A percentile compares a stretch with the other conserved stretches of the same genome.
Conservation (phyloP, 345 rosid genomes). For the Brassica rapa region DNA sequence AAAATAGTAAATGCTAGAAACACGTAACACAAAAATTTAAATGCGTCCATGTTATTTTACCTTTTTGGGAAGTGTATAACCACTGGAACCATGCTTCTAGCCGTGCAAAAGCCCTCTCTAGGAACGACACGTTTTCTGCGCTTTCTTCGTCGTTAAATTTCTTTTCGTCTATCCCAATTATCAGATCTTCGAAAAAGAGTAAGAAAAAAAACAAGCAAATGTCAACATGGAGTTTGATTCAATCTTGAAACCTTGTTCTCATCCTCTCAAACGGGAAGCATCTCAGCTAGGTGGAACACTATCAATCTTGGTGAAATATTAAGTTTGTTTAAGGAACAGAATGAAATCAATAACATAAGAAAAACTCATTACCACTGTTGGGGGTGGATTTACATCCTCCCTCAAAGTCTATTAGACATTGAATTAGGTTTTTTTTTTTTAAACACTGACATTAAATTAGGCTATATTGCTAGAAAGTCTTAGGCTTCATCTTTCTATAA, state of each 20-base stretch:
- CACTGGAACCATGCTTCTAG: slow-evolving; percentile 96
- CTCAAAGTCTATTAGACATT: no score
- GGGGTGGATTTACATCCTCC: no score
- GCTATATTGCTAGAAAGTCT: no score
- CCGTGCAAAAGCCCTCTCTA: slow-evolving; percentile 75
- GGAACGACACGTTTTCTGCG: slow-evolving; percentile 65
- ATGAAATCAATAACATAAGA: background rate
- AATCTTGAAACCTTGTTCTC: slow-evolving; percentile 10
- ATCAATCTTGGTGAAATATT: slow-evolving; percentile 25
- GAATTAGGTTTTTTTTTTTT: no score
- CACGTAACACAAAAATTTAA: background rate
- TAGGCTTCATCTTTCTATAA: no score
- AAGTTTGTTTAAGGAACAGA: background rate
- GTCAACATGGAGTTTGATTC: slow-evolving; percentile 11
- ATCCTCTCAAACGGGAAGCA: background rate
- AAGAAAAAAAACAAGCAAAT: background rate
- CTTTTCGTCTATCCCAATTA: slow-evolving; percentile 57
- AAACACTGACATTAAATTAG: no score
- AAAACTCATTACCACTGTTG: background rate
- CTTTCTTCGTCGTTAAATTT: slow-evolving; percentile 63
- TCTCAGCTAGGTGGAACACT: background rate
- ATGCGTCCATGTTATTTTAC: slow-evolving; percentile 40
- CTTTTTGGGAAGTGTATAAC: slow-evolving; percentile 88
- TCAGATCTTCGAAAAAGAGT: slow-evolving; percentile 56
- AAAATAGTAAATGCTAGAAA: background rate